These are phyloP conservation scores for Selenicereus undatus DNA, from an alignment of 148 eudicot species.

Conservation along the genomic window DNA sequence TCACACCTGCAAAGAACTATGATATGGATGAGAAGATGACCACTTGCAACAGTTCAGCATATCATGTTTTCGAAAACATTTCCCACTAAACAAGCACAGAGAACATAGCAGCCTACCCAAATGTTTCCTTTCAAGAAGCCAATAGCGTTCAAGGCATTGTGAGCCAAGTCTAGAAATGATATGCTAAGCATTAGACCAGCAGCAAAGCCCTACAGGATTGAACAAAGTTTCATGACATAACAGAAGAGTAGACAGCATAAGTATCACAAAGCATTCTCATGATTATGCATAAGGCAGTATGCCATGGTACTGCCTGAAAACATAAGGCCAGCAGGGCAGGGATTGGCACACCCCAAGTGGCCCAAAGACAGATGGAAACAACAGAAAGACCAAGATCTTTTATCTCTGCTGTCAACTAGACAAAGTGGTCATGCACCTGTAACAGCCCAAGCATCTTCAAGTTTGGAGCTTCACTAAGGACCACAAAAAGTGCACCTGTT, in stretches of 20 bases:
- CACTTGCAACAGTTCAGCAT: background rate
- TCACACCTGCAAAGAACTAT: slow-evolving; percentile 97
- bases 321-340: too few relatives aligned
- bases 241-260: background rate
- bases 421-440: slow-evolving; percentile 47
- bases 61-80: background rate
- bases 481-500: slow-evolving; percentile 90
- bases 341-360: too few relatives aligned
- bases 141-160: slow-evolving; percentile 86
- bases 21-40: slow-evolving; percentile 25
- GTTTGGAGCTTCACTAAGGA: slow-evolving; percentile 75
- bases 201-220: slow-evolving; percentile 77
- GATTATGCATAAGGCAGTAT: too few relatives aligned
- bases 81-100: background rate
- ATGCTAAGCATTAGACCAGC: slow-evolving; percentile 99
- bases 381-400: background rate
- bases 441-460: slow-evolving; percentile 93
- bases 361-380: background rate
- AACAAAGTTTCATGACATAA: slow-evolving; percentile 12
- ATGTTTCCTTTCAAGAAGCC: slow-evolving; percentile 95
- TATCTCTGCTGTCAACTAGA: background rate
- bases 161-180: slow-evolving; percentile 97
- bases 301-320: too few relatives aligned
- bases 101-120: slow-evolving; percentile 50
- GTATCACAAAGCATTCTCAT: too few relatives aligned